Evolutionary conservation across 768 basidiomycete genomes (phyloP).

Genomic region (Gloeopeniophorella convolvens): DNA sequence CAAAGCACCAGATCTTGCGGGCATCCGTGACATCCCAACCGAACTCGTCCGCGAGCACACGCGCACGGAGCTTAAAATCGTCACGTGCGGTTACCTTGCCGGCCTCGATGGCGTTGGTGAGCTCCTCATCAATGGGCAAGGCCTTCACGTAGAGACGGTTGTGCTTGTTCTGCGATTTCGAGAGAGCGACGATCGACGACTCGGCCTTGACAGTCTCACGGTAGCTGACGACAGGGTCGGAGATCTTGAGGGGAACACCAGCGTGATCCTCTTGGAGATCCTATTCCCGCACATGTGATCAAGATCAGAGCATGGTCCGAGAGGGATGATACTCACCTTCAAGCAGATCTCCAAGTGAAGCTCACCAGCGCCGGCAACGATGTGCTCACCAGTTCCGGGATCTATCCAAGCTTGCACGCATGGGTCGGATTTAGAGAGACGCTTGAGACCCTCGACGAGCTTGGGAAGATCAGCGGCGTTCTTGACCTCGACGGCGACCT

Average conservation of each 20-base stretch:
- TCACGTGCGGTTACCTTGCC: conserved; percentile 87
- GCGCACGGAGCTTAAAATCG: conserved; percentile 96
- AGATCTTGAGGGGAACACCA: conserved; percentile 97
- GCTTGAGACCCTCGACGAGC: conserved; percentile 99
- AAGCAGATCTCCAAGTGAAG: conserved; percentile 99
- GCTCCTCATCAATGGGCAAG: conserved; percentile 87
- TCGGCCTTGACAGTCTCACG: conserved; percentile 96
- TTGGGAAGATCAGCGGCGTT: conserved; percentile 98
- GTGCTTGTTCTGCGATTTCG: conserved; percentile 99
- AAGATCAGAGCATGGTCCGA: background rate
- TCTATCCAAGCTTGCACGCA: conserved; percentile 96
- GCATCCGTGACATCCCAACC: conserved; percentile 99
- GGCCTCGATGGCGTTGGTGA: conserved; percentile 84
- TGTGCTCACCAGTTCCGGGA: conserved; percentile 93
- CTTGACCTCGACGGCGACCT: conserved; percentile 99
- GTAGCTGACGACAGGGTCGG: conserved; percentile 96
- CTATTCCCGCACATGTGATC: conserved; percentile 34
- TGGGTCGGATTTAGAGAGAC: conserved; percentile 98
- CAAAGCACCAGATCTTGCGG: conserved; percentile 99
- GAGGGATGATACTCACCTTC: conserved; percentile 51
- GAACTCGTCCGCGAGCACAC: conserved; percentile 90
- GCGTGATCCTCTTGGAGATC: conserved; percentile 99
- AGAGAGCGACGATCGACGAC: conserved; percentile 92
- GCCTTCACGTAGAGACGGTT: conserved; percentile 97
- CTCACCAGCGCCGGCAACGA: conserved; percentile 98